A percentile compares a stretch with the other conserved stretches of the same genome.
Conservation (phyloP, 192 early-diverging fungal species). For the Mortierella claussenii region DNA sequence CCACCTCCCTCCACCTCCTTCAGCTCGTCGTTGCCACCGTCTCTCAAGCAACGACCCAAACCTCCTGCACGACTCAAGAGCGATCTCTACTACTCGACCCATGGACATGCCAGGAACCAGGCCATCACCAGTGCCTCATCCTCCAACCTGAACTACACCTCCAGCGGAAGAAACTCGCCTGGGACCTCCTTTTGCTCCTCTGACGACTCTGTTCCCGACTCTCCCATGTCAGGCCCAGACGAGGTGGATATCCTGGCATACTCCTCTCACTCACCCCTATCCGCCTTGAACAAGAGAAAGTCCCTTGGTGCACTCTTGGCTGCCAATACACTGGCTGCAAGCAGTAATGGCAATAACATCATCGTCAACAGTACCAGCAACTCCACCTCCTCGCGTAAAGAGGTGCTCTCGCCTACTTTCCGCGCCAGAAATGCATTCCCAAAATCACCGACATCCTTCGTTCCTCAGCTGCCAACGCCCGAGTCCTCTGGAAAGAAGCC, state of each 20-base stretch:
- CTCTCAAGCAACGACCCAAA: slow-evolving; percentile 27
- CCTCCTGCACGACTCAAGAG: slow-evolving; percentile 39
- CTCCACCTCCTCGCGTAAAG: slow-evolving; percentile 21
- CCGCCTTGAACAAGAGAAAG: slow-evolving; percentile 49
- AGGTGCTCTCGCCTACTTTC: slow-evolving; percentile 44
- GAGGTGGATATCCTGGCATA: slow-evolving; percentile 11
- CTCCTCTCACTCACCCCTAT: slow-evolving; percentile 27
- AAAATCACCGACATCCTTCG: slow-evolving; percentile 26
- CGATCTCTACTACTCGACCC: slow-evolving; percentile 16
- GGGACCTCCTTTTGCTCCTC: slow-evolving; percentile 30
- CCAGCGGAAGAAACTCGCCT: slow-evolving; percentile 47
- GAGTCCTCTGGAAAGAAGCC: slow-evolving; percentile 33
- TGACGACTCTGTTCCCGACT: slow-evolving; percentile 35
- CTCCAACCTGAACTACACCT: slow-evolving; percentile 28
- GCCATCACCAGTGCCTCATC: background rate
- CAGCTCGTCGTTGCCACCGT: slow-evolving; percentile 26
- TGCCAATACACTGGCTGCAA: slow-evolving; percentile 50
- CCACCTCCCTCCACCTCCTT: slow-evolving; percentile 14
- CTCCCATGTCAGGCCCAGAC: slow-evolving; percentile 43
- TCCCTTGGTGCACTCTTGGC: slow-evolving; percentile 50
- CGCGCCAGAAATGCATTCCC: slow-evolving; percentile 32
- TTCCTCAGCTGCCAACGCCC: slow-evolving; percentile 32
- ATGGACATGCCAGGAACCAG: background rate
- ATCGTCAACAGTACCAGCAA: slow-evolving; percentile 33
- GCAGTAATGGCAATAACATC: slow-evolving; percentile 42